These are phyloP conservation scores for Huntiella moniliformis DNA, from an alignment of 2,329 filamentous ascomycete genomes.

Conservation along the genomic window DNA sequence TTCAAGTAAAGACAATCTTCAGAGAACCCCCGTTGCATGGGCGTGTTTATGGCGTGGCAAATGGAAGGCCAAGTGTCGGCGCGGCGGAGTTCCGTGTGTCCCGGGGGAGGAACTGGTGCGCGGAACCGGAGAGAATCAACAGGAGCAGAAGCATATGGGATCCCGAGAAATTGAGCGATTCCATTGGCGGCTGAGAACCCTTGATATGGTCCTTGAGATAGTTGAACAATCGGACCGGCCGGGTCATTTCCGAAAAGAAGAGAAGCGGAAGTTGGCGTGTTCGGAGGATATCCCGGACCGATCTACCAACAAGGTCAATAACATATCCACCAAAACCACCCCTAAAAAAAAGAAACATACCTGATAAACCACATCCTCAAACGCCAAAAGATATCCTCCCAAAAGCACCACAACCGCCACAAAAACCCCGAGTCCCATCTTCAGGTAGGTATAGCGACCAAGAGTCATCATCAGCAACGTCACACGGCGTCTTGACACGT, in stretches of 20 bases:
- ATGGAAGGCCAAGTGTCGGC: slow-evolving; percentile 18
- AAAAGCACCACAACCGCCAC: too few species aligned
- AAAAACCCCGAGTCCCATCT: too few species aligned
- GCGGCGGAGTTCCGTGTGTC: slow-evolving; percentile 16
- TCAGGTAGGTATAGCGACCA: too few species aligned
- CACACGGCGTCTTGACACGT: too few species aligned
- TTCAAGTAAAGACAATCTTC: slow-evolving; percentile 33
- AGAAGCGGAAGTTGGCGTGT: neutral
- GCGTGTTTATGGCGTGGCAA: slow-evolving; percentile 19
- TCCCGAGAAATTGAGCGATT: slow-evolving; percentile 16
- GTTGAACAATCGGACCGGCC: neutral
- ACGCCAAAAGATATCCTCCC: too few species aligned
- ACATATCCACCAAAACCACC: too few species aligned
- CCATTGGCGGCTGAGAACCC: slow-evolving; percentile 6
- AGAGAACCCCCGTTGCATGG: slow-evolving; percentile 5
- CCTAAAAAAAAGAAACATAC: too few species aligned
- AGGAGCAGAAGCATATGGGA: slow-evolving; percentile 24
- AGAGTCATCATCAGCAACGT: too few species aligned
- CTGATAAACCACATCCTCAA: too few species aligned
- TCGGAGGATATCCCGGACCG: slow-evolving; percentile 2
- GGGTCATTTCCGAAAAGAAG: neutral
- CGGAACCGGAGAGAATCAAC: slow-evolving; percentile 21
- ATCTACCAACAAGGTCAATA: neutral
- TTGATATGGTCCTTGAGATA: slow-evolving; percentile 5
- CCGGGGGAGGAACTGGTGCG: slow-evolving; percentile 19